These are phyloP conservation scores for Phytopythium chamaehyphon DNA, from an alignment of 352 stramenopile genomes.

Conservation along the genomic window DNA sequence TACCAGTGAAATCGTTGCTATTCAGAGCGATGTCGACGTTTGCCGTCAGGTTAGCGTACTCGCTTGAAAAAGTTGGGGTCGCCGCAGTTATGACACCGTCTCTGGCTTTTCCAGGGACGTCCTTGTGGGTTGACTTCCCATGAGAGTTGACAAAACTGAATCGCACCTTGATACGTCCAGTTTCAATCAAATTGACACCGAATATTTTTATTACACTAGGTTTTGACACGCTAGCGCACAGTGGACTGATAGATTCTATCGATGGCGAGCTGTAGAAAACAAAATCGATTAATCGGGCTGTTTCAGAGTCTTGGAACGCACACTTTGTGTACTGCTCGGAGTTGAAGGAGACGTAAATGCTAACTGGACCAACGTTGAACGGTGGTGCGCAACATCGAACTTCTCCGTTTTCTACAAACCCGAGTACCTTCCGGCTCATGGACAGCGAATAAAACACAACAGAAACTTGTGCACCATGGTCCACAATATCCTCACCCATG, in stretches of 20 bases:
- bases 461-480: constrained; percentile 55
- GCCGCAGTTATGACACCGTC: constrained; percentile 48
- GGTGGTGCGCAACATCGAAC: constrained; percentile 60
- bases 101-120: constrained; percentile 27
- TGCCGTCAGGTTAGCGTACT: constrained; percentile 42
- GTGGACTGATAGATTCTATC: constrained; percentile 45
- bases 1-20: constrained; percentile 59
- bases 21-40: constrained; percentile 63
- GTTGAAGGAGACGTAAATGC: constrained; percentile 71
- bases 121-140: constrained; percentile 29
- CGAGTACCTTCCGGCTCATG: constrained; percentile 55
- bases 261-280: constrained; percentile 70
- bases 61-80: constrained; percentile 41
- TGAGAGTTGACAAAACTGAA: constrained; percentile 34
- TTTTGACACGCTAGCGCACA: constrained; percentile 48
- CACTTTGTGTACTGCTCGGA: constrained; percentile 74
- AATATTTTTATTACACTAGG: constrained; percentile 51
- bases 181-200: constrained; percentile 72
- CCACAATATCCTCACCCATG: constrained; percentile 48
- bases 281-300: constrained; percentile 41
- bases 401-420: constrained; percentile 63
- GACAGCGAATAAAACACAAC: constrained; percentile 56
- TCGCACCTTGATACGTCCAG: constrained; percentile 64
- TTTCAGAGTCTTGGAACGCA: constrained; percentile 48
- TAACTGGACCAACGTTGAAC: constrained; percentile 47